Conservation (phyloP, 495 filamentous ascomycete genomes). For the Cudoniella acicularis region DNA sequence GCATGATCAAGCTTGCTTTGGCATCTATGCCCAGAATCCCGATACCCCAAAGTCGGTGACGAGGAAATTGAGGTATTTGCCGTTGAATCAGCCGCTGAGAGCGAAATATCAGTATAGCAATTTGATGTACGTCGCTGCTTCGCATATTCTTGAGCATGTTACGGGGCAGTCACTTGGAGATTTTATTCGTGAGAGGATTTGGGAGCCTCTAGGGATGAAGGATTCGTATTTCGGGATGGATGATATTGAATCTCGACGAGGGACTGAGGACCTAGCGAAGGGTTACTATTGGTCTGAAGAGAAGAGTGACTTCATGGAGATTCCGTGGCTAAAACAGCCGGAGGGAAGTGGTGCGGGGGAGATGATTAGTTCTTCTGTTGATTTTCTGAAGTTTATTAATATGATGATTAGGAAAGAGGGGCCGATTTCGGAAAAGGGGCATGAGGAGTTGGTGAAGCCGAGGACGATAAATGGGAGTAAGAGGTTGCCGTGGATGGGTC, state of each 20-base stretch:
- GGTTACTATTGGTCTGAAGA: conserved; percentile 24
- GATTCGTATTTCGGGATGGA: conserved; percentile 38
- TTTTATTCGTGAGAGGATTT: conserved; percentile 39
- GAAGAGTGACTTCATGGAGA: conserved; percentile 6
- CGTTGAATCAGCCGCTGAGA: conserved; percentile 35
- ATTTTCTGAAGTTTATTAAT: conserved; percentile 47
- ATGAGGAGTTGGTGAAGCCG: conserved; percentile 36
- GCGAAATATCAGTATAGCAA: conserved; percentile 49
- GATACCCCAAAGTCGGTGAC: conserved; percentile 31
- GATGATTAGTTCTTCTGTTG: conserved; percentile 44
- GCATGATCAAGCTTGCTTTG: conserved; percentile 19
- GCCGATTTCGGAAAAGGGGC: conserved; percentile 33
- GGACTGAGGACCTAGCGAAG: conserved; percentile 17
- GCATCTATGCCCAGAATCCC: conserved; percentile 20
- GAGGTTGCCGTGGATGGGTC: conserved; percentile 10
- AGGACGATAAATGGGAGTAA: conserved; percentile 28
- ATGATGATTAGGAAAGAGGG: conserved; percentile 29
- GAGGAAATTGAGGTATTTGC: conserved; percentile 41
- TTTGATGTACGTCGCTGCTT: conserved; percentile 43
- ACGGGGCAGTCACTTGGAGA: conserved; percentile 40
- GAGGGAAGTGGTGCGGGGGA: conserved; percentile 45
- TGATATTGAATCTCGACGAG: conserved; percentile 25
- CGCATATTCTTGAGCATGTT: conserved; percentile 39
- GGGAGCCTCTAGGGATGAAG: conserved; percentile 46
- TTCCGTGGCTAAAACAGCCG: conserved; percentile 25